phyloP scores from a whole-genome alignment of 2,329 filamentous ascomycete species.

The Cytospora leucostoma region DNA sequence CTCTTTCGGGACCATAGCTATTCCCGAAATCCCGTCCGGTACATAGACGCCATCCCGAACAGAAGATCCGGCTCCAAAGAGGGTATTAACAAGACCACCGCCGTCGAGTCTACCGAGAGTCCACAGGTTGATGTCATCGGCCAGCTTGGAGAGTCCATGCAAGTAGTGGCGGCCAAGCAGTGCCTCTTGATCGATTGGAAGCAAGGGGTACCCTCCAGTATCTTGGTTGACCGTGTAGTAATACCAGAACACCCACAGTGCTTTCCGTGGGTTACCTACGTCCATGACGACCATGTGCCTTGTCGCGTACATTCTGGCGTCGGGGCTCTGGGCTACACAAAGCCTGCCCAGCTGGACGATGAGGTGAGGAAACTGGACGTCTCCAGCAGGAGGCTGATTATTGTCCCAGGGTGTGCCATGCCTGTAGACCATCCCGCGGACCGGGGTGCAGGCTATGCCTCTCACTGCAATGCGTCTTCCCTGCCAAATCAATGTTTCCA shows the following conservation, averaged over 20 bases:
- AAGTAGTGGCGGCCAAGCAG: neutral
- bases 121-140: conserved; percentile 7
- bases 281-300: conserved; percentile 12
- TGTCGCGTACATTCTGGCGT: neutral
- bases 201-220: neutral
- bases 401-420: neutral
- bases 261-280: neutral
- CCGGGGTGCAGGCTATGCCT: neutral
- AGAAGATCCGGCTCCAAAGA: neutral
- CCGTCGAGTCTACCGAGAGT: neutral
- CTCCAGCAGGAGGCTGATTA: neutral
- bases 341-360: conserved; percentile 21
- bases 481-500: too few species aligned
- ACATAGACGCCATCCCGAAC: neutral
- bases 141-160: neutral
- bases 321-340: neutral
- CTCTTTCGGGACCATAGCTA: neutral
- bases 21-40: neutral
- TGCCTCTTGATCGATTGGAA: neutral
- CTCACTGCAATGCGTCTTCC: too few species aligned
- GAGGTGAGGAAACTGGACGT: neutral
- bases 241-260: conserved; percentile 4
- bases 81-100: neutral
- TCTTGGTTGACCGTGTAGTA: neutral
- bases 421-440: conserved; percentile 1